These are phyloP conservation scores for Trypanosoma avium DNA, from an alignment of 208 protist genomes.

Conservation along the genomic window DNA sequence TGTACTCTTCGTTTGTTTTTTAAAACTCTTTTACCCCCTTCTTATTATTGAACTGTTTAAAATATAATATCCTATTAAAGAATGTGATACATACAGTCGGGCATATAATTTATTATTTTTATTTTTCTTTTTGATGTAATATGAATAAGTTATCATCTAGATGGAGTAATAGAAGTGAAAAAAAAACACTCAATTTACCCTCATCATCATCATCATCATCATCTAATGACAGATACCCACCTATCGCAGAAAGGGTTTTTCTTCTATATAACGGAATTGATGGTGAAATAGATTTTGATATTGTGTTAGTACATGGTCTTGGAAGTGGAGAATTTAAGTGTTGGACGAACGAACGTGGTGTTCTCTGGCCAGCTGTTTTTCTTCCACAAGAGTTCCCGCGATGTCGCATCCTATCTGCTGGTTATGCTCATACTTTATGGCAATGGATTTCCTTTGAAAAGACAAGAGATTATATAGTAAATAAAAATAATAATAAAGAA, in stretches of 20 bases:
- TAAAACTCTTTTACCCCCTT: too few species aligned
- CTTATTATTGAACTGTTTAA: too few species aligned
- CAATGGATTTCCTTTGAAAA: constrained; percentile 27
- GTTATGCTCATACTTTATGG: constrained; percentile 66
- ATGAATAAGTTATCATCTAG: neutral
- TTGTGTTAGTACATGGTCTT: constrained; percentile 70
- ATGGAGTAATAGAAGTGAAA: neutral
- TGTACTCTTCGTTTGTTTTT: too few species aligned
- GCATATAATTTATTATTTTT: constrained; percentile 8
- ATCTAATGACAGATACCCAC: neutral
- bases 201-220: too few species aligned
- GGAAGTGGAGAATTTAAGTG: constrained; percentile 68
- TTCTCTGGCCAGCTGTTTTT: constrained; percentile 66
- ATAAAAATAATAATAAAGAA: constrained; percentile 13
- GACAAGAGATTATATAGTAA: neutral
- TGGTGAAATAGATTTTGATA: constrained; percentile 40
- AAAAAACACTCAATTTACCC: too few species aligned
- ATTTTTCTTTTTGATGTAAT: constrained; percentile 2
- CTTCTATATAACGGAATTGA: constrained; percentile 10
- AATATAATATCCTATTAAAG: too few species aligned
- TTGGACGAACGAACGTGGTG: constrained; percentile 51
- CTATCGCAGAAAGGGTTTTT: constrained; percentile 13
- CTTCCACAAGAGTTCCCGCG: constrained; percentile 72
- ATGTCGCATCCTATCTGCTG: constrained; percentile 48
- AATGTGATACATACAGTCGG: too few species aligned